These are phyloP conservation scores for Chaetomidium leptoderma DNA, from an alignment of 495 filamentous ascomycete species.

Conservation along the genomic window DNA sequence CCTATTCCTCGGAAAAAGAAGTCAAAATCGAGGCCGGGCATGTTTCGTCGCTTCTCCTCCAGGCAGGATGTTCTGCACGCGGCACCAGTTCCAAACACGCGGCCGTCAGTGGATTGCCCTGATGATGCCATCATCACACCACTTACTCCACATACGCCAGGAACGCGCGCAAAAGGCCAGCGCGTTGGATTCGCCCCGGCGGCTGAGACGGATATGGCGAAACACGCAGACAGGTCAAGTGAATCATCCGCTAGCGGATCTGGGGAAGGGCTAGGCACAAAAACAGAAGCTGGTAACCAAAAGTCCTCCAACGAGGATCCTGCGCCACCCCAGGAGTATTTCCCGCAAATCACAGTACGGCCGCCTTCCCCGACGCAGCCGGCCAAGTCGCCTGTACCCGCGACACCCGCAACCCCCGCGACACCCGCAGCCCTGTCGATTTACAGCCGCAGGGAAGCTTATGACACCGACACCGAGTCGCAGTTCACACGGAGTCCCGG, in stretches of 20 bases:
- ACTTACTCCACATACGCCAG: background rate
- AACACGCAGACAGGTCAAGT: background rate
- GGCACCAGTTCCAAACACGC: background rate
- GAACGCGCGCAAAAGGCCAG: background rate
- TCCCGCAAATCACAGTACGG: background rate
- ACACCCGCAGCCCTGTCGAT: background rate
- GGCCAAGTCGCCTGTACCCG: background rate
- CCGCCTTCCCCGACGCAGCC: background rate
- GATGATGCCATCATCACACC: background rate
- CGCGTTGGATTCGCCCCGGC: constrained; percentile 10
- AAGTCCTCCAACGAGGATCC: background rate
- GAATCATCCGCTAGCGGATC: background rate
- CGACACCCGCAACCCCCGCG: background rate
- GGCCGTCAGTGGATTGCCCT: background rate
- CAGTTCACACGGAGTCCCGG: constrained; percentile 27
- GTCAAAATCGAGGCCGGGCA: constrained; percentile 30
- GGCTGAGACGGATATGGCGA: background rate
- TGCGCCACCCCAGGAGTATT: background rate
- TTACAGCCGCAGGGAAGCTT: background rate
- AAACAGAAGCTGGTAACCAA: background rate
- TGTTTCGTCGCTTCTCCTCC: constrained; percentile 43
- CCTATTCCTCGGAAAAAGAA: constrained; percentile 54
- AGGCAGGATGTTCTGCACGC: constrained; percentile 15
- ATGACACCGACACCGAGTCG: constrained; percentile 38
- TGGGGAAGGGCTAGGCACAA: background rate